A percentile compares a stretch with the other conserved stretches of the same genome.
phyloP scores from a whole-genome alignment of 805 yeast species.

The Wickerhamomyces rabaulensis region DNA sequence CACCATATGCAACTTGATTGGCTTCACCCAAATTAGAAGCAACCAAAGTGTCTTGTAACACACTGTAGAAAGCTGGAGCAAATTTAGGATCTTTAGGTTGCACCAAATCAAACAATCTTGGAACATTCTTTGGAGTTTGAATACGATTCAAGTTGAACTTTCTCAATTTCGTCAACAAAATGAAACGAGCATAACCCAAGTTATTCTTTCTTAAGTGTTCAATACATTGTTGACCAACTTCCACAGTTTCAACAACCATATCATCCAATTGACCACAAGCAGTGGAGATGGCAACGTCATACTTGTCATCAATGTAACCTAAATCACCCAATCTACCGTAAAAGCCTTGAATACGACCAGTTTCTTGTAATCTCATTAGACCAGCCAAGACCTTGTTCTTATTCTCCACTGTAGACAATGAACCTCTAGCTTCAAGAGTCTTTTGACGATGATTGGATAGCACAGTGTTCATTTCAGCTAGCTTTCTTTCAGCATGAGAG shows the following conservation, averaged over 20 bases:
- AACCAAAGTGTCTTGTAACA: slow-evolving; percentile 81
- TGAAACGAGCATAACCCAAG: slow-evolving; percentile 86
- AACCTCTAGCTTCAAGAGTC: slow-evolving; percentile 59
- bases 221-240: slow-evolving; percentile 70
- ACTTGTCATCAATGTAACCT: slow-evolving; percentile 84
- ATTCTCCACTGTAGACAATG: slow-evolving; percentile 53
- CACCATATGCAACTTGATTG: slow-evolving; percentile 80
- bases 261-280: slow-evolving; percentile 91
- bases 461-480: slow-evolving; percentile 50
- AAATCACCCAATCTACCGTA: slow-evolving; percentile 89
- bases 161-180: slow-evolving; percentile 70
- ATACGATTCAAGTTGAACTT: slow-evolving; percentile 53
- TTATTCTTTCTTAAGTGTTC: slow-evolving; percentile 76
- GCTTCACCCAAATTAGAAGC: slow-evolving; percentile 78
- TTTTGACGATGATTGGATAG: slow-evolving; percentile 53
- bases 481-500: slow-evolving; percentile 37
- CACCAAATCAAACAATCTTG: slow-evolving; percentile 81
- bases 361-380: slow-evolving; percentile 59
- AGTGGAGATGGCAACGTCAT: slow-evolving; percentile 91
- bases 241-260: slow-evolving; percentile 81
- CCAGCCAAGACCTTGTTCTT: slow-evolving; percentile 71
- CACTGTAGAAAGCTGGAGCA: slow-evolving; percentile 85
- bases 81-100: slow-evolving; percentile 61
- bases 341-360: slow-evolving; percentile 83
- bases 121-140: slow-evolving; percentile 68